Evolutionary conservation across 1,139 yeast species (phyloP), one percentile per base, ranked within the genome.

Genomic region (Kurtzmaniella quercitrusa): DNA sequence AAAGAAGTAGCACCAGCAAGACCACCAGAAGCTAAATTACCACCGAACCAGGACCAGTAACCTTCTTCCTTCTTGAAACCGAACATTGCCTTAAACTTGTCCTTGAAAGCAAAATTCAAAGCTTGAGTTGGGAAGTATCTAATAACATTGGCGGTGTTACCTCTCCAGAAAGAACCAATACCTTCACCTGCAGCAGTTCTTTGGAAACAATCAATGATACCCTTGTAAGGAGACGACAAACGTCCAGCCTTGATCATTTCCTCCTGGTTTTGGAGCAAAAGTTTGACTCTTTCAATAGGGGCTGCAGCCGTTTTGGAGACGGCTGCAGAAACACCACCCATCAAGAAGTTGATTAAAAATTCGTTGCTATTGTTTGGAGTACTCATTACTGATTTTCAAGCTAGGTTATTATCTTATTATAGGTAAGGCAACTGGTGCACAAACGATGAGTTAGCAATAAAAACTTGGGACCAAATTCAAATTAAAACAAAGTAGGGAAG

Each of bases 91-190:
- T 83, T 83, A 76, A 83, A 81, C 74, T 81, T 80, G 70, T 82
- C 89, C 78, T 82, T 83, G 85, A 83, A 83, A 63, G 89, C 89
- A 66, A 83, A 83, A 83, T 83, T 83, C 63, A 83, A 77, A 51
- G 89, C 89, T 75, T 83, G 88, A 58, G 88, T 83, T 63, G 89
- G 88, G 87, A 83, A 83, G 78, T 83, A 83, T 71, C 89, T 82
- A 68, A 83, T 78, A 54, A 83, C 89, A 74, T 83, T 83, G 53
- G 89, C 89, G 50, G 88, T 80, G 84, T 83, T 83, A 73, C 89
- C 89, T 76, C 88, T 78, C 89, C 89, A 83, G 80, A 83, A 79
- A 48, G 88, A 69, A 49, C 69, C 71, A 49, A 81, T 58, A 71
- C 89, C 89, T 72, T 83, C 89, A 51, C 80, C 83, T 49, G 79